phyloP scores from a whole-genome alignment of 768 basidiomycete genomes.

The Arthromyces matolae region DNA sequence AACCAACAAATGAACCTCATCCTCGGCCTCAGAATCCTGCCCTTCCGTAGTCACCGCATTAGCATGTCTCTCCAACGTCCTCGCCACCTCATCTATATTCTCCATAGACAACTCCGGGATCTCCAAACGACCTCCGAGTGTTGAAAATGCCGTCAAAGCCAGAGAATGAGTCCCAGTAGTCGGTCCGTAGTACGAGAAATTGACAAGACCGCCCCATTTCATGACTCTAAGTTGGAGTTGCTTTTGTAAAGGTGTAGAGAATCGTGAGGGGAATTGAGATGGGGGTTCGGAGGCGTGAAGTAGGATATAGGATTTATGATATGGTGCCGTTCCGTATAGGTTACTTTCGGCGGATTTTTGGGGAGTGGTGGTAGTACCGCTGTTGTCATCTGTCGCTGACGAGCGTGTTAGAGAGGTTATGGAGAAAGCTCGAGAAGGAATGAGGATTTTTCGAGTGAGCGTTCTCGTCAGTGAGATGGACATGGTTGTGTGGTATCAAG shows the following conservation, averaged over 20 bases:
- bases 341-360: not conserved
- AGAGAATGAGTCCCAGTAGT: not conserved
- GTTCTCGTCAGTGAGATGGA: not conserved
- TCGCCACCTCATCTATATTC: constrained; percentile 48
- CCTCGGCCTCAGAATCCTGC: constrained; percentile 8
- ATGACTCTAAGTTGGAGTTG: constrained; percentile 41
- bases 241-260: constrained; percentile 47
- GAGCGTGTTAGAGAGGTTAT: not conserved
- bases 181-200: constrained; percentile 51
- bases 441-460: not conserved
- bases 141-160: constrained; percentile 52
- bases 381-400: no score
- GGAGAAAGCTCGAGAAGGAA: not conserved
- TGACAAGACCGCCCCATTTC: constrained; percentile 54
- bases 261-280: constrained; percentile 41
- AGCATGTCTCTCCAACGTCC: constrained; percentile 30
- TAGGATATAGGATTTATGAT: constrained; percentile 53
- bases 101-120: constrained; percentile 45
- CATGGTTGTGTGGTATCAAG: not conserved
- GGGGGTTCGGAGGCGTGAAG: constrained; percentile 51
- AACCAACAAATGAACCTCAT: constrained; percentile 53
- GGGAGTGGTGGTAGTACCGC: no score
- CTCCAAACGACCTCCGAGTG: constrained; percentile 41
- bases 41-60: no score
- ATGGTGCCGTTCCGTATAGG: constrained; percentile 48